Conservation (phyloP, 106 monocot species). For the Gastrodia elata region DNA sequence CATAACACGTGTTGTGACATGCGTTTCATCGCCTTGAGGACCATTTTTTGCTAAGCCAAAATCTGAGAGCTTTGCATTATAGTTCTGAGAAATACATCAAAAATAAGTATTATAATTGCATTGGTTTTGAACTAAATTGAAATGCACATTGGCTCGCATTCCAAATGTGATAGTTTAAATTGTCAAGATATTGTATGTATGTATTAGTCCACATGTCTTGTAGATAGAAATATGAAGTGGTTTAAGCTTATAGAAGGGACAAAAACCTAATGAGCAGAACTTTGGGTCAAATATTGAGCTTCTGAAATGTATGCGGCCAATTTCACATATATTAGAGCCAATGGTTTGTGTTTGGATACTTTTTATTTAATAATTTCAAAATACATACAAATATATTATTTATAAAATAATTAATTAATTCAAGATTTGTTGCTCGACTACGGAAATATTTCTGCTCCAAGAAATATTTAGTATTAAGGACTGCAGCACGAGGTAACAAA, state of each 20-base stretch:
- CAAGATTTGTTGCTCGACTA: too few relatives aligned
- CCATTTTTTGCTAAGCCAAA: conserved; percentile 80
- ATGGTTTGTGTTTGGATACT: too few relatives aligned
- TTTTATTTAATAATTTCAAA: too few relatives aligned
- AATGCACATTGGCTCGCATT: neutral
- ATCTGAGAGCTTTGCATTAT: conserved; percentile 66
- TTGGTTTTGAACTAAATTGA: neutral
- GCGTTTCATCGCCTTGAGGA: conserved; percentile 64
- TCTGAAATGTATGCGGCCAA: too few relatives aligned
- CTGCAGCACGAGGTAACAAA: neutral
- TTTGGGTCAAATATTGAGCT: too few relatives aligned
- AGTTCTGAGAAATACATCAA: conserved; percentile 32
- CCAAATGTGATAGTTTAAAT: neutral
- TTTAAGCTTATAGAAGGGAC: too few relatives aligned
- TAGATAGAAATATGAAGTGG: neutral
- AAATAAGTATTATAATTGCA: neutral
- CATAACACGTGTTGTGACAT: conserved; percentile 78
- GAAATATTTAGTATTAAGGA: neutral
- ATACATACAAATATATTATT: too few relatives aligned
- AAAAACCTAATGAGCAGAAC: too few relatives aligned
- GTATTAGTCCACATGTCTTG: neutral
- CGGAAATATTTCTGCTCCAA: too few relatives aligned
- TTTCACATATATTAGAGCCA: too few relatives aligned
- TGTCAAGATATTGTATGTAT: too few relatives aligned
- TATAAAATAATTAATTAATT: too few relatives aligned